Base-by-base conservation (phyloP, 1,284 basidiomycete species). In the Marasmius oreades region DNA sequence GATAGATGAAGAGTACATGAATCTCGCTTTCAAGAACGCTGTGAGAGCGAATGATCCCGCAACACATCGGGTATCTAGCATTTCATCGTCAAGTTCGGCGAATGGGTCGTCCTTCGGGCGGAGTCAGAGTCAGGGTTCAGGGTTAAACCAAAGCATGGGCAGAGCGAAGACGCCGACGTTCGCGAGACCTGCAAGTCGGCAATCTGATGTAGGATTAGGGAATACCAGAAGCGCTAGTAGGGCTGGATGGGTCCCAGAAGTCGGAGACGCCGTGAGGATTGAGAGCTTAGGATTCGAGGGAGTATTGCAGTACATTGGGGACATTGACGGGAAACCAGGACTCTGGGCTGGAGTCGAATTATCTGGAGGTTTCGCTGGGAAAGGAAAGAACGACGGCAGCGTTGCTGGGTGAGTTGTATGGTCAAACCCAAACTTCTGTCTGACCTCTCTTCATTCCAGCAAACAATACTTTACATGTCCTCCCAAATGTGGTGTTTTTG, bases 321-420 rank as follows among this genome's bases (percentile, higher is more conserved):
- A 84, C 61, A 94, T 95, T 54, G 85, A 90, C 20, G 91, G 89
- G 48, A 96, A 96, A 70, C 78, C 82, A 5, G 95, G 94, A 4
- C 73, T 86, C 14, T 98, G 91, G 90, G 94, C 92, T 24, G 94
- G 94, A 28, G 91, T 98, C 16, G 92, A 96, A 70, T 77, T 98
- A n/a, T 76, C 82, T 61, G 88, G 86, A 37, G 90, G 89, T 1
- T 95, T 93, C 67, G 72, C 79, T 14, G 95, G 96, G n/a, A 91
- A 91, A 68, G 96, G 96, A 1, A 98, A 98, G 76, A 99, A 99
- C 66, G 86, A 98, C 66, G 96, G 96, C 20, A 84, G 84, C 45
- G 94, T 97, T 2, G 82, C 80, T 61, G 92, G 92, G 94, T 96
- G 67, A 77, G 69, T 11, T 23, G 44, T 55, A 53, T 42, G 37